phyloP scores from a whole-genome alignment of 2,329 filamentous ascomycete genomes.

The Talaromyces rugulosus region DNA sequence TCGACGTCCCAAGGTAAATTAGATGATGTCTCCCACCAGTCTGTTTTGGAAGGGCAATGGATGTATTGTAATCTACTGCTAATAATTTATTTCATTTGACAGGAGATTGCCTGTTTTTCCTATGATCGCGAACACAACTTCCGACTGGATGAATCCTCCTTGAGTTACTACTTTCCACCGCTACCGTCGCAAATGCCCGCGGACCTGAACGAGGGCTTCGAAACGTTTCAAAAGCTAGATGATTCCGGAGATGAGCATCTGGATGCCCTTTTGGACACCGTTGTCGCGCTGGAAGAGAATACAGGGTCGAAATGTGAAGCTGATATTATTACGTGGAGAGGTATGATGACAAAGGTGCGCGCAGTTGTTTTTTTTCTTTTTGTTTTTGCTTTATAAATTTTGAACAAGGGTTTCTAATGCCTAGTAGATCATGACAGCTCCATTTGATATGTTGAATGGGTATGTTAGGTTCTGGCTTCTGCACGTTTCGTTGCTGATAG shows the following conservation, averaged over 20 bases:
- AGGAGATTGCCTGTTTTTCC: conserved; percentile 92
- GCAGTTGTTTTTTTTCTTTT: conserved; percentile 8
- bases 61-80: neutral
- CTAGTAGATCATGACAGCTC: conserved; percentile 72
- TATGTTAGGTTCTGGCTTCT: conserved; percentile 37
- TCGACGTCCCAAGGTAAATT: conserved; percentile 65
- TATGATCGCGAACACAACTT: conserved; percentile 82
- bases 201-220: conserved; percentile 76
- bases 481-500: conserved; percentile 14
- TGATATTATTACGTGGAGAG: conserved; percentile 86
- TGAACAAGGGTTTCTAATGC: neutral
- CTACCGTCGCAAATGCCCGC: conserved; percentile 62
- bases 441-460: conserved; percentile 78
- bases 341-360: conserved; percentile 94
- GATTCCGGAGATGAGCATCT: conserved; percentile 82
- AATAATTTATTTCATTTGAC: conserved; percentile 10
- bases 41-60: neutral
- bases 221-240: conserved; percentile 77
- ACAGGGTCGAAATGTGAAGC: conserved; percentile 65
- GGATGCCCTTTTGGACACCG: conserved; percentile 72
- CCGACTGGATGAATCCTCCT: conserved; percentile 68
- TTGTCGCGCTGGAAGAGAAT: conserved; percentile 68
- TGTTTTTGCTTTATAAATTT: neutral
- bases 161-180: conserved; percentile 86
- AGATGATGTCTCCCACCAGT: neutral